Percentiles rank a stretch among this genome's conserved stretches.
Conservation (phyloP, 2,329 filamentous ascomycete genomes). For the Cordyceps tenuipes region DNA sequence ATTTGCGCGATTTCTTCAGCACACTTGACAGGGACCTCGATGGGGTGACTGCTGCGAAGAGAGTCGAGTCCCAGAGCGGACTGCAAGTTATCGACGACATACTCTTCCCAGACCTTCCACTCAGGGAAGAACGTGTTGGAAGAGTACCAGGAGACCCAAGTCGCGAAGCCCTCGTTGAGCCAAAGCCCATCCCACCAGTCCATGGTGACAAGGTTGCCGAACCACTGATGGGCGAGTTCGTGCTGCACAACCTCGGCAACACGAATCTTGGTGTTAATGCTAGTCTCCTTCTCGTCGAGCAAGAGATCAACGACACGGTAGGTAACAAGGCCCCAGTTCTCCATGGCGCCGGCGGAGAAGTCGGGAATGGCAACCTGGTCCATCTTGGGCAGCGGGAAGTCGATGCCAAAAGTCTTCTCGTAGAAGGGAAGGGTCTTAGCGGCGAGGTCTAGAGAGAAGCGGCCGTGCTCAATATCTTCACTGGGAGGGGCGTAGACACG, state of each 20-base stretch:
- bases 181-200: conserved; percentile 90
- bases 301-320: conserved; percentile 80
- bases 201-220: conserved; percentile 92
- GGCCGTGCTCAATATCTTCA: conserved; percentile 81
- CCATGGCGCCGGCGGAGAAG: conserved; percentile 93
- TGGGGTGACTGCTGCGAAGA: conserved; percentile 87
- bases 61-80: conserved; percentile 83
- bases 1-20: conserved; percentile 97
- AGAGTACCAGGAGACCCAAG: conserved; percentile 94
- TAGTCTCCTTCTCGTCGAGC: conserved; percentile 84
- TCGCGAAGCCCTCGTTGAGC: conserved; percentile 95
- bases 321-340: conserved; percentile 95
- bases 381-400: conserved; percentile 46
- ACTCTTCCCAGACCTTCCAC: conserved; percentile 96
- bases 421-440: conserved; percentile 89
- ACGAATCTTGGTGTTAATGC: conserved; percentile 81
- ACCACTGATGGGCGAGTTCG: conserved; percentile 94
- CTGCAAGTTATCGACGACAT: conserved; percentile 87
- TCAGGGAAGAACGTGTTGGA: conserved; percentile 94
- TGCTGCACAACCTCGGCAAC: conserved; percentile 96
- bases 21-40: conserved; percentile 91
- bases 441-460: conserved; percentile 83
- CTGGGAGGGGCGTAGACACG: conserved; percentile 90
- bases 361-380: conserved; percentile 87
- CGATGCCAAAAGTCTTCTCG: conserved; percentile 84